These are phyloP conservation scores for Metschnikowia arizonensis DNA, from an alignment of 805 yeast species.

Conservation along the genomic window DNA sequence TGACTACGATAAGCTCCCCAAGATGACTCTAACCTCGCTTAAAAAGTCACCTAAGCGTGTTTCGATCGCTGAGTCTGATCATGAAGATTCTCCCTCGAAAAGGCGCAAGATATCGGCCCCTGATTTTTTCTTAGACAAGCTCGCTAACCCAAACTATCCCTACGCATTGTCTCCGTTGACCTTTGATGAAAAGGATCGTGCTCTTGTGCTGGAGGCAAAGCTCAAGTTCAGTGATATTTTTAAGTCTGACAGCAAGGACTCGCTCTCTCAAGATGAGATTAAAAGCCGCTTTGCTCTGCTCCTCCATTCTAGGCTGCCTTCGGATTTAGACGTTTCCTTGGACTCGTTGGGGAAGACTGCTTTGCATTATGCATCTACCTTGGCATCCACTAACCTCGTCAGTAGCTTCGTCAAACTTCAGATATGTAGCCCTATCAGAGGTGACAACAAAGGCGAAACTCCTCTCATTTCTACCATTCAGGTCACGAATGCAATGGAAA, in stretches of 20 bases:
- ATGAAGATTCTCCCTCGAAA: conserved; percentile 36
- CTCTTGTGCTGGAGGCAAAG: conserved; percentile 31
- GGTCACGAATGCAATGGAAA: conserved; percentile 80
- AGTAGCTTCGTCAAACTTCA: conserved; percentile 32
- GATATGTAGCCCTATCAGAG: conserved; percentile 37
- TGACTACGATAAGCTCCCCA: conserved; percentile 38
- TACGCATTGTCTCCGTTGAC: conserved; percentile 44
- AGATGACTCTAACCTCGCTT: not conserved
- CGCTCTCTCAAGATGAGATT: conserved; percentile 22
- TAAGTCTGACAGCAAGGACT: conserved; percentile 28
- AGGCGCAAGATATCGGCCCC: conserved; percentile 21
- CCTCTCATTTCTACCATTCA: conserved; percentile 61
- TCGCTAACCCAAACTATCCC: conserved; percentile 42
- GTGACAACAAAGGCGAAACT: conserved; percentile 36
- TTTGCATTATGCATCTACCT: conserved; percentile 41
- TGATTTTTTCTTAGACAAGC: not conserved
- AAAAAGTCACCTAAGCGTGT: conserved; percentile 1
- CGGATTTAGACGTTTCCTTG: conserved; percentile 32
- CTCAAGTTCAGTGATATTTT: conserved; percentile 32
- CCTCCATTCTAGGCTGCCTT: conserved; percentile 11
- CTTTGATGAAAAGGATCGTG: conserved; percentile 29
- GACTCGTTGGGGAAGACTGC: conserved; percentile 41
- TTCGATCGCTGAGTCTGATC: conserved; percentile 20
- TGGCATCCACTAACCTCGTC: conserved; percentile 36
- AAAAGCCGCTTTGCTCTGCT: conserved; percentile 23